Base-by-base conservation (phyloP, 257 asterid species). In the Schizonepeta tenuifolia region DNA sequence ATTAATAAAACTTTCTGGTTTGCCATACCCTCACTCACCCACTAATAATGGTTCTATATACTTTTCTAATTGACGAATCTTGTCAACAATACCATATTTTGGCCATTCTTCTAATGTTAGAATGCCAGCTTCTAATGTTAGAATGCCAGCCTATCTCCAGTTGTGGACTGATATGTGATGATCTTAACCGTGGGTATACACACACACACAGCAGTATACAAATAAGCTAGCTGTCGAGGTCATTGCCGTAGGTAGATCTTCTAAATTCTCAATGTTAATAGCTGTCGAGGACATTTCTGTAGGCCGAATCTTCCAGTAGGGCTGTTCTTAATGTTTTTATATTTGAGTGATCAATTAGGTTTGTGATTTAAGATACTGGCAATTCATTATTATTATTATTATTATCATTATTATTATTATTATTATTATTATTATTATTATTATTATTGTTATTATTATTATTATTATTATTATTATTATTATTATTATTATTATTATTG, bases 401-500 rank as follows among this genome's bases (percentile, higher is more conserved):
- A 55, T 64, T 17, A 40, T 40, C 43, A n/a, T n/a, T n/a, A n/a
- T n/a, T n/a, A 6, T 57, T 65, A 17, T 54, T 64, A 55, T 28
- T 38, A 55, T 73, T 41, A 7, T 65, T 2, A 55, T 64, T 17
- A 40, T 40, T 31, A 6, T 57, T 65, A 17, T 54, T 64, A 55
- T 28, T 38, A 55, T 73, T 41, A 7, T 65, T 2, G 43, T 64
- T 17, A 40, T 40, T 31, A 6, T 57, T 65, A 17, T 54, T 64
- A 55, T 28, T 38, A 55, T 73, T 41, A 7, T 65, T 2, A 55
- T 64, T 17, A 40, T 40, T 31, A 6, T 57, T 65, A 17, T 54
- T 64, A 55, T 28, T 38, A 55, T 73, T 41, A 7, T 65, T 2
- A 55, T 64, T 17, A 40, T 40, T 73, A 41, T 26, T 41, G 61